Evolutionary conservation across 768 basidiomycete genomes (phyloP).

Genomic region (Russula foetens): DNA sequence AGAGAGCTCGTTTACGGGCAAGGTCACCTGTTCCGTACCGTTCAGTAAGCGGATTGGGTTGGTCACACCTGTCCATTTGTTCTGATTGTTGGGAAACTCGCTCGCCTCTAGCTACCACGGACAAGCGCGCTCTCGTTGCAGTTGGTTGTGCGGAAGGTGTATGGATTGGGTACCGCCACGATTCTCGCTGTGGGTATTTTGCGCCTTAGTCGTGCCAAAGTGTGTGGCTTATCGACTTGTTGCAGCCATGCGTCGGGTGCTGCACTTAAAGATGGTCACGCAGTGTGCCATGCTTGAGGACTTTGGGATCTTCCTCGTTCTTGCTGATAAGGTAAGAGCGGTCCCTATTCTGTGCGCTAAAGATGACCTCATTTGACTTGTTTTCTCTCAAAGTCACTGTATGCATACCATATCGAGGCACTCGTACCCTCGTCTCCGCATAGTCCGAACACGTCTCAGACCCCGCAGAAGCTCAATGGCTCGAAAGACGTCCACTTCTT

Average conservation of each 20-base stretch:
- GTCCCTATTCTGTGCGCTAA: neutral
- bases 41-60: constrained; percentile 48
- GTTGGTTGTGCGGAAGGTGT: constrained; percentile 94
- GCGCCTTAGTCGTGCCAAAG: neutral
- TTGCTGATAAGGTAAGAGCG: constrained; percentile 72
- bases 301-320: constrained; percentile 92
- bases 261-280: constrained; percentile 89
- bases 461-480: constrained; percentile 85
- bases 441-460: constrained; percentile 57
- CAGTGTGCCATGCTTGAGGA: constrained; percentile 95
- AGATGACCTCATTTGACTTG: neutral
- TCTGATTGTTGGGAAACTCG: neutral
- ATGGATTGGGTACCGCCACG: constrained; percentile 89
- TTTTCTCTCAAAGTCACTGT: constrained; percentile 48
- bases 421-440: constrained; percentile 82
- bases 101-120: constrained; percentile 53
- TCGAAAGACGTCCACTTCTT: constrained; percentile 95
- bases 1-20: constrained; percentile 67
- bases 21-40: constrained; percentile 92
- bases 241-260: constrained; percentile 82
- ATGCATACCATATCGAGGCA: constrained; percentile 94
- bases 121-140: constrained; percentile 80
- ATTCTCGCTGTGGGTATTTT: constrained; percentile 64
- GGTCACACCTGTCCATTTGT: neutral
- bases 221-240: constrained; percentile 4